Base-by-base conservation (phyloP, 2,329 filamentous ascomycete genomes). In the Colletotrichum tropicale region DNA sequence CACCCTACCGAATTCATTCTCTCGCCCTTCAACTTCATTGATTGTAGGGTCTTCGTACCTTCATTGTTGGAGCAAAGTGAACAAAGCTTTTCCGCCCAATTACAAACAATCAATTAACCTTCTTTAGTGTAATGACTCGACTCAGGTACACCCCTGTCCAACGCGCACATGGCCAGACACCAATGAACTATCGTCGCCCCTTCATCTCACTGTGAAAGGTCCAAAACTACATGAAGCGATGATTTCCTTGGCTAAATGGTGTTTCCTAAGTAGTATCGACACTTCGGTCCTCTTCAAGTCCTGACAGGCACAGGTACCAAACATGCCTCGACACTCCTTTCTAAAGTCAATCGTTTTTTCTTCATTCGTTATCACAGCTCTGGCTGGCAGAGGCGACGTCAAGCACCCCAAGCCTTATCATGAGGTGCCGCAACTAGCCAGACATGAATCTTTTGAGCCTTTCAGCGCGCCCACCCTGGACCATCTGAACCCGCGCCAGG, bases 241-340 rank as follows among this genome's bases (percentile, higher is more conserved):
- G 21, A 18, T 0, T 28, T 4, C 55, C 55, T 58, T 28, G 4
- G 55, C 24, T 0, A 24, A 13, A 58, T 3, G 8, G 21, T 16
- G 55, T 28, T 58, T 3, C 0, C 26, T 5, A 3, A 2, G 1
- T 10, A 28, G 4, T 13, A 21, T 52, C 43, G 1, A 52, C 43
- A 52, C 2, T n/a, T 58, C 55, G 16, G 15, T 18, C 55, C 24
- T 58, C 9, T 28, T 2, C 55, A 28, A 58, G 13, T 26, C 24
- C 55, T 58, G 21, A 58, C 21, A 18, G 55, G 55, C 55, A 58
- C 8, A 28, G 55, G 55, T 58, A 58, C 21, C 55, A 28, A 69
- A 30, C 7, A 70, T 64, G 67, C 21, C 38, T 52, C 67, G 67
- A 48, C 38, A 55, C 38, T 64, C 58, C 9, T 70, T 70, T 21